phyloP scores from a whole-genome alignment of 495 filamentous ascomycete species.

The Arthonia radiata region DNA sequence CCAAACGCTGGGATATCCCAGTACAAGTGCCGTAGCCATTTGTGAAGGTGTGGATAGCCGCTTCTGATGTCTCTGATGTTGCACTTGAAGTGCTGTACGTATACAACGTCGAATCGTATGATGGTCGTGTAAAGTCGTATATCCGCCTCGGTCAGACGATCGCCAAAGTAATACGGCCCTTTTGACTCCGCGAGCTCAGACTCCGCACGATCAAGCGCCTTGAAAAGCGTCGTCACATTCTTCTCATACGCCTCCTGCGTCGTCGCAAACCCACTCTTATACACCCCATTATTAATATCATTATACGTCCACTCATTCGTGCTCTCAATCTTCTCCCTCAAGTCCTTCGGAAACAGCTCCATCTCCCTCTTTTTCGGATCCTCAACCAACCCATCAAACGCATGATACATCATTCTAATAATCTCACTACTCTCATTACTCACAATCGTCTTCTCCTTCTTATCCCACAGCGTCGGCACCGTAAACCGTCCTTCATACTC shows the following conservation, averaged over 20 bases:
- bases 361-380: conserved; percentile 30
- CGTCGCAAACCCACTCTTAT: conserved; percentile 49
- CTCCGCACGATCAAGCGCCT: conserved; percentile 46
- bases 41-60: conserved; percentile 44
- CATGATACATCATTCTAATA: conserved; percentile 44
- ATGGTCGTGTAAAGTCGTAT: conserved; percentile 65
- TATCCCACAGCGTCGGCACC: conserved; percentile 61
- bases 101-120: conserved; percentile 65
- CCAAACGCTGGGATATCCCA: conserved; percentile 39
- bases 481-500: conserved; percentile 54
- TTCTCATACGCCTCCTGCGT: conserved; percentile 58
- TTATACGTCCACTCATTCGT: conserved; percentile 67
- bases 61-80: conserved; percentile 63
- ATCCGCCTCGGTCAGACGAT: conserved; percentile 53
- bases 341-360: conserved; percentile 34
- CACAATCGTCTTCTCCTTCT: conserved; percentile 42
- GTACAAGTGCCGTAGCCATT: conserved; percentile 41
- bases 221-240: conserved; percentile 40
- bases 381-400: conserved; percentile 50
- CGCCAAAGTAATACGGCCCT: conserved; percentile 43
- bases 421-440: conserved; percentile 56
- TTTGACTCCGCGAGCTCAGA: conserved; percentile 27
- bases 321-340: conserved; percentile 40
- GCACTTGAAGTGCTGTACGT: conserved; percentile 88
- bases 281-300: conserved; percentile 63